Base-by-base conservation (phyloP, 306 rosid species). In the Luffa aegyptiaca region DNA sequence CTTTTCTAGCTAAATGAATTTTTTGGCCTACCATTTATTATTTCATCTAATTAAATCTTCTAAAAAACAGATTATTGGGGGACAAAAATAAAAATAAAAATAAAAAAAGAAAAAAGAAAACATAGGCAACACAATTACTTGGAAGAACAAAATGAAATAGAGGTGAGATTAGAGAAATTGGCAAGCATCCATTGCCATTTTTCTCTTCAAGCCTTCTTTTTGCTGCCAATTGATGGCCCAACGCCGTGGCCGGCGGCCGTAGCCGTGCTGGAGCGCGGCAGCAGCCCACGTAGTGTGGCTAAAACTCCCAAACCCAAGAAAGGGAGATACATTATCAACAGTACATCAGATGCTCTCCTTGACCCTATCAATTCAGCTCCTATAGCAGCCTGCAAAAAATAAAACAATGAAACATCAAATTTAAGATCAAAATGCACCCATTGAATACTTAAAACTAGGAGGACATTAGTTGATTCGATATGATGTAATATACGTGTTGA, bases 361-460 rank as follows among this genome's bases (percentile, higher is more conserved):
- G 96, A 92, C 63, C 77, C 72, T 33, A 86, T 68, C 84, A 90
- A 77, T 76, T 92, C 96, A 53, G 90, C 87, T 81, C 87, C 49
- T 78, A 88, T 75, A 41, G 90, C 87, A 57, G 49, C 89, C 97
- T 90, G 91, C 84, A 86, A 80, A 51, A 66, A 75, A 31, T 45
- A 45, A 31, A 61, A 14, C 56, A 51, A 64, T 20, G 16, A 21
- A 33, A 62, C 21, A 49, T 5, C 42, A 39, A 39, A 4, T 55
- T 1, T 1, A 5, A 53, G n/a, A 45, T 45, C 8, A 45, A 9
- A 9, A 45, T 45, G 8, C 10, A 9, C 10, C 4, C 4, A 48
- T 48, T 48, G 12, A 1, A 48, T 48, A 1, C 14, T 48, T 48
- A 2, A 48, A 10, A 48, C 52, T 45, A 37, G 41, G 31, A 26